Percentiles rank a stretch among this genome's conserved stretches.
Evolutionary conservation across 2,329 filamentous ascomycete genomes (phyloP).

Genomic region (Harringtonia aguacate): DNA sequence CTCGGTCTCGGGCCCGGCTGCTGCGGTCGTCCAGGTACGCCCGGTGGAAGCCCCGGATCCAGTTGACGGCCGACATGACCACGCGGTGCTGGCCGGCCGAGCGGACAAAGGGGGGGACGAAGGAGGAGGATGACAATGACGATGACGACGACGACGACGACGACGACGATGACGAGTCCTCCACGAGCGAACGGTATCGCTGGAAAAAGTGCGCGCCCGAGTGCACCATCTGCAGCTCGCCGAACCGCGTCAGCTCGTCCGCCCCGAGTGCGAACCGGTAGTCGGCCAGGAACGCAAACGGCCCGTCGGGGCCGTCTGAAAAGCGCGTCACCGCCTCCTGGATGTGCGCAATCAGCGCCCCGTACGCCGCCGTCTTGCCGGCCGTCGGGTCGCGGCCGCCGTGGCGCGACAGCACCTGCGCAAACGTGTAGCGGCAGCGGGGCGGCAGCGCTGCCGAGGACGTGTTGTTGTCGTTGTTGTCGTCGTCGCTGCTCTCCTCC

Average conservation of each 20-base stretch:
- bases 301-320: conserved; percentile 45
- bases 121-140: background rate
- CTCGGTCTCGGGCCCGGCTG: conserved; percentile 9
- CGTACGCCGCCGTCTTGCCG: conserved; percentile 55
- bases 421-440: conserved; percentile 69
- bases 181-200: conserved; percentile 56
- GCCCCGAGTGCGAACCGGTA: conserved; percentile 56
- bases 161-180: conserved; percentile 15
- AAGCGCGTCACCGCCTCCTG: conserved; percentile 31
- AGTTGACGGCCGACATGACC: conserved; percentile 56
- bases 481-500: conserved; percentile 18
- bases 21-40: conserved; percentile 29
- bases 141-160: background rate
- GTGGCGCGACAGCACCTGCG: conserved; percentile 71
- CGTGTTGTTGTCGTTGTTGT: background rate
- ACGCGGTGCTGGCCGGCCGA: conserved; percentile 29
- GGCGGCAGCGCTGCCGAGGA: conserved; percentile 39
- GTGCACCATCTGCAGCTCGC: conserved; percentile 58
- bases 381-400: conserved; percentile 72
- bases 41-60: conserved; percentile 61
- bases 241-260: conserved; percentile 49
- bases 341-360: conserved; percentile 52
- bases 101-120: conserved; percentile 41
- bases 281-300: conserved; percentile 58
- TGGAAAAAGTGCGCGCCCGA: conserved; percentile 68